These are phyloP conservation scores for Leishmania tarentolae DNA, from an alignment of 208 protist genomes.

Conservation along the genomic window DNA sequence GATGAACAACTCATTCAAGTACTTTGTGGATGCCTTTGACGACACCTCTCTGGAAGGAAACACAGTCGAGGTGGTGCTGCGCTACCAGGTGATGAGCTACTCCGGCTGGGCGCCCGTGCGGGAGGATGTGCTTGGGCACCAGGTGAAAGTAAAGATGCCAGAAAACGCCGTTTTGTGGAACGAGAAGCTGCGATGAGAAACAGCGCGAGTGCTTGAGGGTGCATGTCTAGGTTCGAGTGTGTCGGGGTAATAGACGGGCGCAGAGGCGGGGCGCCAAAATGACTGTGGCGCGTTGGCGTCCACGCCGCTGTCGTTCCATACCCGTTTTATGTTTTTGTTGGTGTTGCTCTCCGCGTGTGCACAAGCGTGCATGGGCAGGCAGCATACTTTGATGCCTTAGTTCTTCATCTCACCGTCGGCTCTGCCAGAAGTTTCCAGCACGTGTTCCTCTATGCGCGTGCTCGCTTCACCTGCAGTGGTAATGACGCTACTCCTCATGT, in stretches of 20 bases:
- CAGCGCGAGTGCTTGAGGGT: too few relatives aligned
- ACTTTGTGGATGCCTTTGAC: constrained; percentile 56
- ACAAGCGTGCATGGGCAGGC: background rate
- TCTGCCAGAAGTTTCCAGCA: background rate
- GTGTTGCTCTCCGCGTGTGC: background rate
- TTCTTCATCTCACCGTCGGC: background rate
- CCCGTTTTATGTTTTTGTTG: background rate
- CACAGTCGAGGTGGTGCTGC: constrained; percentile 52
- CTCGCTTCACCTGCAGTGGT: background rate
- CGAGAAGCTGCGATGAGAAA: background rate
- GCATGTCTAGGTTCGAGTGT: background rate
- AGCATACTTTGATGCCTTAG: background rate
- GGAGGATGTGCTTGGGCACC: constrained; percentile 35
- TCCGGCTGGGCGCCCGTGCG: constrained; percentile 64
- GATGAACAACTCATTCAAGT: constrained; percentile 62
- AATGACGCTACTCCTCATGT: background rate
- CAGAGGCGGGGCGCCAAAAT: background rate
- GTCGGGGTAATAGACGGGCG: background rate
- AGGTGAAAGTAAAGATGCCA: constrained; percentile 12
- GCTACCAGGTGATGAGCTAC: constrained; percentile 80
- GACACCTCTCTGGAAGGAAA: constrained; percentile 18
- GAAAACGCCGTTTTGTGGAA: background rate
- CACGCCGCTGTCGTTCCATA: background rate
- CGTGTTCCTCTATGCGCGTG: background rate
- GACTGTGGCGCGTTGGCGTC: background rate